These are phyloP conservation scores for Penicillium alfredii DNA, from an alignment of 495 filamentous ascomycete genomes.

Conservation along the genomic window DNA sequence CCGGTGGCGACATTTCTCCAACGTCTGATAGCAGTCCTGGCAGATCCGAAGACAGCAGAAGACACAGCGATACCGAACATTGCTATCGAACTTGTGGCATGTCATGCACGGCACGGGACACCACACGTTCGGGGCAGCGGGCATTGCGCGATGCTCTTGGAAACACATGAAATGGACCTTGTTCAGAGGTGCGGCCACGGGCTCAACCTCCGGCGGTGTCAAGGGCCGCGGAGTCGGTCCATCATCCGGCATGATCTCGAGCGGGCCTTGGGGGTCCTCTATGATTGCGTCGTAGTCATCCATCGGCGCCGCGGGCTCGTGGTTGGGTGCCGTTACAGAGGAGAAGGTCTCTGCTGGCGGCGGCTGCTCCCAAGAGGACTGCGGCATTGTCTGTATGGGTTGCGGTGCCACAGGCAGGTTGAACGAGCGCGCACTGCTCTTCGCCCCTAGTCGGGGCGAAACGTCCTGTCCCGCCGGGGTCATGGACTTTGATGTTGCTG, in stretches of 20 bases:
- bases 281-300: constrained; percentile 39
- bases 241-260: constrained; percentile 23
- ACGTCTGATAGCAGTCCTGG: constrained; percentile 29
- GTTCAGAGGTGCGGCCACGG: constrained; percentile 34
- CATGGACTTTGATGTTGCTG: constrained; percentile 1
- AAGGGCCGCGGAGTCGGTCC: constrained; percentile 23
- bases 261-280: constrained; percentile 21
- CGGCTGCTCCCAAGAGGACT: no score
- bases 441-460: constrained; percentile 3
- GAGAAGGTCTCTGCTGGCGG: constrained; percentile 3
- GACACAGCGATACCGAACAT: constrained; percentile 42
- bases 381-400: no score
- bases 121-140: constrained; percentile 37
- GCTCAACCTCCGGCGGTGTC: constrained; percentile 30
- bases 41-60: constrained; percentile 48
- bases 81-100: constrained; percentile 39
- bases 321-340: constrained; percentile 9
- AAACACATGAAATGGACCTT: constrained; percentile 41
- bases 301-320: constrained; percentile 18
- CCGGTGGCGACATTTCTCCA: constrained; percentile 34
- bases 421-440: constrained; percentile 4
- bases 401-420: no score
- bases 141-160: constrained; percentile 42
- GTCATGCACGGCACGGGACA: constrained; percentile 47
- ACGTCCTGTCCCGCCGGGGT: neutral